Evolutionary conservation across 2,329 filamentous ascomycete species (phyloP).

Genomic region (Rachicladosporium sp.): DNA sequence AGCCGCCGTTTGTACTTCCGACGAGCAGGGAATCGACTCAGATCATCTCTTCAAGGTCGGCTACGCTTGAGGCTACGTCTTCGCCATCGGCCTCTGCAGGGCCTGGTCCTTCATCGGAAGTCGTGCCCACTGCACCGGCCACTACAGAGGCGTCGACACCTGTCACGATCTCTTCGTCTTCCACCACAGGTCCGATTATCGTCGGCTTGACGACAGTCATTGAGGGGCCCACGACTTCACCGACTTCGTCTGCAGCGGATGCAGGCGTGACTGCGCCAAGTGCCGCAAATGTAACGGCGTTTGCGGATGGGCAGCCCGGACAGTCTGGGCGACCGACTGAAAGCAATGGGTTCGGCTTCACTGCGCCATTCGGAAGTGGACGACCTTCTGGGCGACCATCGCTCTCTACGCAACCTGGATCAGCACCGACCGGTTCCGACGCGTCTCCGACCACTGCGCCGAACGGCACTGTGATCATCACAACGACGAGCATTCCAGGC

Average conservation of each 20-base stretch:
- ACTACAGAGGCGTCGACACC: too few relatives aligned
- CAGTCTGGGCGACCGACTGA: not conserved
- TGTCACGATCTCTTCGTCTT: constrained; percentile 1
- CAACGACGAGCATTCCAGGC: constrained; percentile 1
- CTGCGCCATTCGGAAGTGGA: not conserved
- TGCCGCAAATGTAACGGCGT: not conserved
- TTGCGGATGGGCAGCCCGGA: not conserved
- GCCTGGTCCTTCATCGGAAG: too few relatives aligned
- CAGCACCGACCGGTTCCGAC: not conserved
- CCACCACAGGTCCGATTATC: constrained; percentile 16
- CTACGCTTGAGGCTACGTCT: too few relatives aligned
- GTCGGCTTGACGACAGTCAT: constrained; percentile 23
- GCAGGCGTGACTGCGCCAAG: too few relatives aligned
- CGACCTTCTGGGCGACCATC: too few relatives aligned
- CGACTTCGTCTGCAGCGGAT: constrained; percentile 4
- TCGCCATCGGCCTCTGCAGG: too few relatives aligned
- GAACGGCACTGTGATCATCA: constrained; percentile 2
- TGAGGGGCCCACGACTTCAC: constrained; percentile 6
- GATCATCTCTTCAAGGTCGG: too few relatives aligned
- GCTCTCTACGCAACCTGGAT: not conserved
- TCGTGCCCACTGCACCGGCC: too few relatives aligned
- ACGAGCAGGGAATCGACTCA: too few relatives aligned
- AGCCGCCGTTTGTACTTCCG: too few relatives aligned
- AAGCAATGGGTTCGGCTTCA: not conserved
- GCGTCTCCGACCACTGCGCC: not conserved